Evolutionary conservation across 352 stramenopile genomes (phyloP).

Genomic region (Peronospora farinosa): DNA sequence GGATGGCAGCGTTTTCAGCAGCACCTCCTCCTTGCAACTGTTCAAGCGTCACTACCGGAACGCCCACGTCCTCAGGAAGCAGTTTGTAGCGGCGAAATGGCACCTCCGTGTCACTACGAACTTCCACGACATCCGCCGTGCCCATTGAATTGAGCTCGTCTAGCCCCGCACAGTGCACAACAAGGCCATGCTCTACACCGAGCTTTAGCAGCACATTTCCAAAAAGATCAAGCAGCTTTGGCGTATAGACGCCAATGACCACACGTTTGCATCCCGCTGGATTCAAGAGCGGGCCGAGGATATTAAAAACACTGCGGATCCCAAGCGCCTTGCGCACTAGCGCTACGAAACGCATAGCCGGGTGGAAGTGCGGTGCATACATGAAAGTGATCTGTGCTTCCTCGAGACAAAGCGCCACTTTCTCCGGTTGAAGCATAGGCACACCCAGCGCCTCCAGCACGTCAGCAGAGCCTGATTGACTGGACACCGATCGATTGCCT

Average conservation of each 20-base stretch:
- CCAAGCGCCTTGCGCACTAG: conserved; percentile 94
- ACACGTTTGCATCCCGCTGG: conserved; percentile 90
- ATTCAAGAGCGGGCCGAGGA: conserved; percentile 97
- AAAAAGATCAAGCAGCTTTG: conserved; percentile 85
- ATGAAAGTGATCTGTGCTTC: conserved; percentile 95
- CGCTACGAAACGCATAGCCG: conserved; percentile 92
- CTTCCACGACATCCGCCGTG: conserved; percentile 69
- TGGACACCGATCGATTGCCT: conserved; percentile 95
- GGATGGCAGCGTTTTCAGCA: conserved; percentile 91
- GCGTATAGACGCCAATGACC: conserved; percentile 98
- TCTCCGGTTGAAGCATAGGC: conserved; percentile 87
- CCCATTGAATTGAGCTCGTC: conserved; percentile 98
- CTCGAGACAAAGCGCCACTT: conserved; percentile 91
- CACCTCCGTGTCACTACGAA: conserved; percentile 38
- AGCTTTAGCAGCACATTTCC: conserved; percentile 83
- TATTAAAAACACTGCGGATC: conserved; percentile 97
- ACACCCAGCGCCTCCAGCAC: conserved; percentile 96
- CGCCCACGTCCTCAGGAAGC: conserved; percentile 66
- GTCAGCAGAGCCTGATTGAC: conserved; percentile 91
- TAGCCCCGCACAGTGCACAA: conserved; percentile 97
- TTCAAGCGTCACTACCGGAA: conserved; percentile 87
- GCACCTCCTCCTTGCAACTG: conserved; percentile 94
- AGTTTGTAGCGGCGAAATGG: conserved; percentile 44
- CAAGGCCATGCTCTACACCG: conserved; percentile 94
- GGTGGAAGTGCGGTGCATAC: conserved; percentile 96